These are phyloP conservation scores for Monosporascus sp. DNA, from an alignment of 2,329 filamentous ascomycete genomes.

Conservation along the genomic window DNA sequence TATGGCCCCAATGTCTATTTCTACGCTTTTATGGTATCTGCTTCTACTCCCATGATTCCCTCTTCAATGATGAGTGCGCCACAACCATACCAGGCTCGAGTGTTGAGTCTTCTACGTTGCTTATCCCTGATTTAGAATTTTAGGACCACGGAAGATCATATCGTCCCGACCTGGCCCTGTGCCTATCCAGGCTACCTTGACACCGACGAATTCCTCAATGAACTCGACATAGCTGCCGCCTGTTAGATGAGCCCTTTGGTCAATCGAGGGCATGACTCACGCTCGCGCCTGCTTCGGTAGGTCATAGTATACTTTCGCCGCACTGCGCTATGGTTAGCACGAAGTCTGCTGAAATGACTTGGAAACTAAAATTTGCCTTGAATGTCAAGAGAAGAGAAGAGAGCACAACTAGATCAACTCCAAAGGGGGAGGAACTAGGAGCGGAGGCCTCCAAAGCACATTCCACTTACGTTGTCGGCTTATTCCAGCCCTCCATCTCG, in stretches of 20 bases:
- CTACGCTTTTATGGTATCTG: not conserved
- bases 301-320: constrained; percentile 1
- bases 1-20: not conserved
- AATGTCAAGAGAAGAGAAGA: too few species aligned
- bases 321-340: not conserved
- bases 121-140: not conserved
- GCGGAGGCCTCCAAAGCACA: too few species aligned
- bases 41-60: too few species aligned
- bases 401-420: too few species aligned
- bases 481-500: constrained; percentile 4
- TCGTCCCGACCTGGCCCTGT: not conserved
- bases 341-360: too few species aligned
- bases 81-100: not conserved
- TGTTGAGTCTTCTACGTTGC: not conserved
- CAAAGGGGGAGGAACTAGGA: too few species aligned
- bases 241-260: not conserved
- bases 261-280: not conserved
- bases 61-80: not conserved
- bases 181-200: constrained; percentile 1
- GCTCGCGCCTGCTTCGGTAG: constrained; percentile 2
- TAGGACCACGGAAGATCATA: not conserved
- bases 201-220: constrained; percentile 4
- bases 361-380: too few species aligned
- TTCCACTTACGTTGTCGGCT: constrained; percentile 1
- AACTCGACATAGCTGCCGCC: not conserved